Conservation (phyloP, 106 monocot species). For the Hemerocallis citrina region DNA sequence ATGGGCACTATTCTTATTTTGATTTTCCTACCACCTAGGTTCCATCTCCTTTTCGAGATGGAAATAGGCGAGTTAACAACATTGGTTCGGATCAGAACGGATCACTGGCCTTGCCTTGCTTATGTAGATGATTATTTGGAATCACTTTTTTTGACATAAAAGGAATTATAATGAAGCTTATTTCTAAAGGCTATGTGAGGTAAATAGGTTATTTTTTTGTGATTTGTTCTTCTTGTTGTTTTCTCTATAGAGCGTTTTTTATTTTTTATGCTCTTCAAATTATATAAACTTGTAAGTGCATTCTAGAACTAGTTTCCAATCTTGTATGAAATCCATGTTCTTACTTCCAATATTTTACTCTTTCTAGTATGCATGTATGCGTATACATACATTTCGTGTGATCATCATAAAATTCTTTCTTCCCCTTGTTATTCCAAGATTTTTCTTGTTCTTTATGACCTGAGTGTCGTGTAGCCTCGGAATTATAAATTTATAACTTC, state of each 20-base stretch:
- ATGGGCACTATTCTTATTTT: constrained; percentile 57
- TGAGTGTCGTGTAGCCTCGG: too few species aligned
- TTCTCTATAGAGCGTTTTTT: not conserved
- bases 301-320: too few species aligned
- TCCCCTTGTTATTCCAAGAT: too few species aligned
- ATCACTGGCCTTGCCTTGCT: constrained; percentile 97
- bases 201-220: not conserved
- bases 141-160: constrained; percentile 39
- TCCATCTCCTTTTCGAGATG: constrained; percentile 90
- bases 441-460: too few species aligned
- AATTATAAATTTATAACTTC: too few species aligned
- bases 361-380: too few species aligned
- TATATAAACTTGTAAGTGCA: not conserved
- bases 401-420: too few species aligned
- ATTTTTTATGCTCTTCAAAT: not conserved
- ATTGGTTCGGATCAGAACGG: constrained; percentile 81
- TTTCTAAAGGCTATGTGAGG: not conserved
- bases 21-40: constrained; percentile 88
- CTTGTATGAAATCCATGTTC: too few species aligned
- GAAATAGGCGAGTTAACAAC: constrained; percentile 66
- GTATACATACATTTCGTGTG: too few species aligned
- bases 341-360: too few species aligned
- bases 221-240: constrained; percentile 2
- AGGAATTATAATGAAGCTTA: not conserved
- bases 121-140: constrained; percentile 94